Evolutionary conservation across 768 basidiomycete genomes (phyloP).

Genomic region (Leccinum boreale): DNA sequence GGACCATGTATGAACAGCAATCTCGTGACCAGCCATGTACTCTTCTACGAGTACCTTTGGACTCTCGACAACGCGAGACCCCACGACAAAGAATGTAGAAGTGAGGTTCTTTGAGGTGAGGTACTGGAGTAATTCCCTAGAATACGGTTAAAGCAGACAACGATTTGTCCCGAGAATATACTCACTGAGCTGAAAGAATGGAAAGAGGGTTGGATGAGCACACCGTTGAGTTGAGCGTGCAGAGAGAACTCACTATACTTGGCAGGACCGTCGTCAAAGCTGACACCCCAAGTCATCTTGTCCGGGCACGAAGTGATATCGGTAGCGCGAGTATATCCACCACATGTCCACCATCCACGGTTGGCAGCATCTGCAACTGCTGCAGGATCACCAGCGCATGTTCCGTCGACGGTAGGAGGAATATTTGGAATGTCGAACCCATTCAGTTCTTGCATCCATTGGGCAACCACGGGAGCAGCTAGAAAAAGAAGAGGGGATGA

Average conservation of each 20-base stretch:
- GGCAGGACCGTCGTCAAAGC: conserved; percentile 87
- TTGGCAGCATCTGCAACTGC: conserved; percentile 54
- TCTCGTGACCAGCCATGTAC: conserved; percentile 78
- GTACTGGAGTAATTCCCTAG: conserved; percentile 68
- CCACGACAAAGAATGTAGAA: conserved; percentile 91
- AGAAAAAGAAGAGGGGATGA: not conserved
- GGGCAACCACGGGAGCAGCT: conserved; percentile 47
- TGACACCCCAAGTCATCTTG: conserved; percentile 75
- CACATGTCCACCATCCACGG: conserved; percentile 92
- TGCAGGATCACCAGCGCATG: conserved; percentile 57
- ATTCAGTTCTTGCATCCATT: conserved; percentile 76
- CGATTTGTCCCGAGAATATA: not conserved
- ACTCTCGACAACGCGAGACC: conserved; percentile 78
- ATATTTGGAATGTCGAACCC: conserved; percentile 67
- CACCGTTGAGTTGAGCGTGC: not conserved
- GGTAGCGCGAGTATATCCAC: conserved; percentile 55
- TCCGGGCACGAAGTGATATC: conserved; percentile 69
- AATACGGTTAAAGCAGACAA: not conserved
- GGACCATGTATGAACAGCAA: conserved; percentile 89
- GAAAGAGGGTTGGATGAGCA: conserved; percentile 7
- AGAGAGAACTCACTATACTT: conserved; percentile 60
- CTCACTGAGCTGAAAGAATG: conserved; percentile 47
- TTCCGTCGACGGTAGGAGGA: conserved; percentile 62
- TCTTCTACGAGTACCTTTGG: conserved; percentile 74
- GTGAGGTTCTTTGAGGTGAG: conserved; percentile 57